These are phyloP conservation scores for Aspergillus puulaauensis DNA, from an alignment of 2,329 filamentous ascomycete species.

Conservation along the genomic window DNA sequence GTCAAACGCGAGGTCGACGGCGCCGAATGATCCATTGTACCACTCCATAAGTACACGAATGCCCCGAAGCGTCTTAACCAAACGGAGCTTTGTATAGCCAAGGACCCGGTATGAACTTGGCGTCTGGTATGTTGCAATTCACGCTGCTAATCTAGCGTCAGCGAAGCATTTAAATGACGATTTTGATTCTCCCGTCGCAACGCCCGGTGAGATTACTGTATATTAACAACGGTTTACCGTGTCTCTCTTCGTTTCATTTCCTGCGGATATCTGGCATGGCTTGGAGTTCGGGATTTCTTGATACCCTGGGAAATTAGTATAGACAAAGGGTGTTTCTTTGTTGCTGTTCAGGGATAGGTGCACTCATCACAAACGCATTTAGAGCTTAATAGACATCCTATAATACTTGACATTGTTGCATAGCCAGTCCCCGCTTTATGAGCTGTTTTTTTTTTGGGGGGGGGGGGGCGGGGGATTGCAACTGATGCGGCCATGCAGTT, in stretches of 20 bases:
- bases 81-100: not conserved
- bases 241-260: conserved; percentile 3
- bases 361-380: conserved; percentile 11
- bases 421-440: not conserved
- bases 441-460: too few species aligned
- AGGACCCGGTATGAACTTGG: not conserved
- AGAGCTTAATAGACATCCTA: conserved; percentile 15
- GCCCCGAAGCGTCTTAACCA: not conserved
- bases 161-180: conserved; percentile 1
- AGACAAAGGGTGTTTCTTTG: conserved; percentile 14
- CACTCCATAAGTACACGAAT: not conserved
- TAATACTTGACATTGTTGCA: conserved; percentile 5
- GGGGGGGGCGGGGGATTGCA: not conserved
- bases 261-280: conserved; percentile 12
- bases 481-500: not conserved
- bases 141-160: not conserved
- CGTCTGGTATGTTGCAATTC: not conserved
- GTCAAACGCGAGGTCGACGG: conserved; percentile 37
- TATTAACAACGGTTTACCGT: conserved; percentile 1
- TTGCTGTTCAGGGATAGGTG: conserved; percentile 8
- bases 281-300: conserved; percentile 26
- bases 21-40: conserved; percentile 20
- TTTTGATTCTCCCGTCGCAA: not conserved
- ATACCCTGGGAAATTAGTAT: conserved; percentile 23
- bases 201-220: not conserved